Conservation (phyloP, 257 asterid genomes). For the Galeopsis tetrahit region DNA sequence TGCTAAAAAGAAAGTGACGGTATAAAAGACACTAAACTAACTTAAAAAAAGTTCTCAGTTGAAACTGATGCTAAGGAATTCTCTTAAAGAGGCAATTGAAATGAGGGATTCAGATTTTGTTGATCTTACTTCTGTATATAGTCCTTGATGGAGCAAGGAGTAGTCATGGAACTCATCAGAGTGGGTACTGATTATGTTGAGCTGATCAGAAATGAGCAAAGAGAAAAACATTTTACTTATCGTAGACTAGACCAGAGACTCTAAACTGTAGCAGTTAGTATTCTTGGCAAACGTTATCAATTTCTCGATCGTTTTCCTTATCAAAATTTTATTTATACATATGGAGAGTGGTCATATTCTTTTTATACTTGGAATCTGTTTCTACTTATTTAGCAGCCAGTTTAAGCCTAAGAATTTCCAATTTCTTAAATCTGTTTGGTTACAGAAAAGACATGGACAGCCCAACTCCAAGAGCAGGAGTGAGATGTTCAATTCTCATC, state of each 20-base stretch:
- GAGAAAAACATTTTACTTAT: not conserved
- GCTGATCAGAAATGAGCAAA: not conserved
- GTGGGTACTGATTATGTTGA: slow-evolving; percentile 1
- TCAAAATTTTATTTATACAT: not conserved
- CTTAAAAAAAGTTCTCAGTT: not conserved
- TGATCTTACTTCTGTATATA: slow-evolving; percentile 8
- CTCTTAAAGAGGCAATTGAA: not conserved
- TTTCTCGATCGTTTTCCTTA: not conserved
- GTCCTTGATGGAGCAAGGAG: not conserved
- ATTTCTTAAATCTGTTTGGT: slow-evolving; percentile 20
- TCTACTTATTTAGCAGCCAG: not conserved
- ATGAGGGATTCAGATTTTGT: not conserved
- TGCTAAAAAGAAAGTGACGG: not conserved
- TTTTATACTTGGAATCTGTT: not conserved
- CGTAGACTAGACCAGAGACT: not conserved
- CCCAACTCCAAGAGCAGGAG: slow-evolving; percentile 91
- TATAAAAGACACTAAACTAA: not conserved
- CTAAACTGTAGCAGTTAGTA: slow-evolving; percentile 14
- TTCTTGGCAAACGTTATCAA: not conserved
- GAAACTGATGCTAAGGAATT: not conserved
- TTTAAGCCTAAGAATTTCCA: not conserved
- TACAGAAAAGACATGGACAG: slow-evolving; percentile 81
- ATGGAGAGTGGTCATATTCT: not conserved
- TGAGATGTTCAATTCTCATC: slow-evolving; percentile 92
- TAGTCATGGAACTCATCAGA: not conserved